Conservation (phyloP, 148 eudicot genomes). For the Chenopodium quinoa region DNA sequence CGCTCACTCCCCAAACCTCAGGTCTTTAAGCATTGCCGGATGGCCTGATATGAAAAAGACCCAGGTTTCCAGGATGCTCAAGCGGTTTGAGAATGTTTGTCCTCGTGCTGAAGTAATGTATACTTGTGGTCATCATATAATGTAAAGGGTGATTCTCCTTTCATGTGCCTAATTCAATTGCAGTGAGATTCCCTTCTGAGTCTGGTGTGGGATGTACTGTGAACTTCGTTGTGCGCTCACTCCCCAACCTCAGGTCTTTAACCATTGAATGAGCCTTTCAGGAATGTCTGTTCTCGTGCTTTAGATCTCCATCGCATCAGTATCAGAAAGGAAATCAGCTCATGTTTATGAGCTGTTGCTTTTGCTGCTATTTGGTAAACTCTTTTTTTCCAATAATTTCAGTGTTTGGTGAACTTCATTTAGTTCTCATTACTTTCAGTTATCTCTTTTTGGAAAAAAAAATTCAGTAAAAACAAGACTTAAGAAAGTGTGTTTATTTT, state of each 20-base stretch:
- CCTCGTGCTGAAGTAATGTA: neutral
- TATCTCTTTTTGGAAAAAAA: no score
- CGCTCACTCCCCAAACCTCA: conserved; percentile 14
- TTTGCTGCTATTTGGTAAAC: neutral
- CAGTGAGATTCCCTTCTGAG: no score
- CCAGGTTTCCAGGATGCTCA: neutral
- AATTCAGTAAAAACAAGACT: no score
- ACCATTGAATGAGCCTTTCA: neutral
- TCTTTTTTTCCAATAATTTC: no score
- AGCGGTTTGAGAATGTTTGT: neutral
- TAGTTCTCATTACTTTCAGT: no score
- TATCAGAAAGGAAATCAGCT: neutral
- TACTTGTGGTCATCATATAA: no score
- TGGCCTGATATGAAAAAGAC: neutral
- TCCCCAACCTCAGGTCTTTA: no score
- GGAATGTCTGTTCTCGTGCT: neutral
- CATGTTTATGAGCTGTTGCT: neutral
- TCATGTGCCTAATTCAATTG: no score
- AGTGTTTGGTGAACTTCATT: neutral
- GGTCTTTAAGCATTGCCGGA: neutral
- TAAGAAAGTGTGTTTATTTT: neutral
- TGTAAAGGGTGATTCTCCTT: no score
- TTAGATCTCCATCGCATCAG: neutral
- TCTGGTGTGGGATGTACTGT: no score
- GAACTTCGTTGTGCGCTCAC: no score